Evolutionary conservation across 2,329 filamentous ascomycete species (phyloP).

Genomic region (Elsinoe necatrix): DNA sequence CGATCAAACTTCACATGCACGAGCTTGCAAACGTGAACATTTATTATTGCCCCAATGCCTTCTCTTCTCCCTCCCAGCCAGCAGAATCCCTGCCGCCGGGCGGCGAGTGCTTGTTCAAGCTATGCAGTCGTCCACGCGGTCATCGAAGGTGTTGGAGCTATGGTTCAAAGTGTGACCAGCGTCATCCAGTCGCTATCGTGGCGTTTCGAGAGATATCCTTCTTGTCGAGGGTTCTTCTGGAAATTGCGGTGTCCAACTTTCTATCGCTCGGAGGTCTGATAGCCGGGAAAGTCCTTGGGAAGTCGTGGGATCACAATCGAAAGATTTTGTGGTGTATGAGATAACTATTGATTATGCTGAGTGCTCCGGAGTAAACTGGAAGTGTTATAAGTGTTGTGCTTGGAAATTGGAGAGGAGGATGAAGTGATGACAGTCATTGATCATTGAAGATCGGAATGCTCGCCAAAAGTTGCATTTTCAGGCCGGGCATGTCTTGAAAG

Average conservation of each 20-base stretch:
- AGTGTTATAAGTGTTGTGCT: neutral
- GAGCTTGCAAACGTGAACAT: neutral
- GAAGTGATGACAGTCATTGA: conserved; percentile 11
- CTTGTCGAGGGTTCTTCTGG: neutral
- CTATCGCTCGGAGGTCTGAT: neutral
- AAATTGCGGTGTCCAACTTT: conserved; percentile 10
- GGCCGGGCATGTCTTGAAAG: neutral
- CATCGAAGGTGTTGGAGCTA: neutral
- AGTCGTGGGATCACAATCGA: neutral
- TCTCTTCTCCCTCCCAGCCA: conserved; percentile 5
- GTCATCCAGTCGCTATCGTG: neutral
- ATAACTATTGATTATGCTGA: neutral
- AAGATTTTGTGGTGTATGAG: neutral
- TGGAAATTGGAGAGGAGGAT: neutral
- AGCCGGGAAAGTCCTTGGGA: neutral
- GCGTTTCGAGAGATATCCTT: neutral
- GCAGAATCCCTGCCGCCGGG: conserved; percentile 6
- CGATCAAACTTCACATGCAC: neutral
- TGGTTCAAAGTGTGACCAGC: neutral
- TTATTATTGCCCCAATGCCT: neutral
- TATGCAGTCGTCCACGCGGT: neutral
- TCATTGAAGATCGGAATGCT: conserved; percentile 12
- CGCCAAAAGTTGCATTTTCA: conserved; percentile 9
- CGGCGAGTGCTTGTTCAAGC: neutral
- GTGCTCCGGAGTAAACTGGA: neutral